These are phyloP conservation scores for Serendipita vermifera DNA, from an alignment of 768 basidiomycete species.

Conservation along the genomic window DNA sequence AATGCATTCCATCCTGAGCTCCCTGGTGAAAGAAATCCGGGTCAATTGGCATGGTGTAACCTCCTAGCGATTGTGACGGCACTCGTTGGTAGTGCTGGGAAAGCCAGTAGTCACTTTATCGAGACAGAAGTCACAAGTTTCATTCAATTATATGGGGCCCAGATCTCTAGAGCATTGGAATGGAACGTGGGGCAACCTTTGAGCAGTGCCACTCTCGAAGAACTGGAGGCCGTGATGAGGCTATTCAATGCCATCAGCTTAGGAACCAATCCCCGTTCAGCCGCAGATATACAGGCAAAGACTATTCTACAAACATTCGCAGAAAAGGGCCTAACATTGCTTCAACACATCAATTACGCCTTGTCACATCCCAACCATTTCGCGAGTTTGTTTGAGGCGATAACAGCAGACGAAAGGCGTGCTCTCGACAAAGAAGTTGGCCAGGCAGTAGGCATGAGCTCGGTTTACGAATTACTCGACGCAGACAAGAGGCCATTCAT, in stretches of 20 bases:
- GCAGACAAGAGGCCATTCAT: conserved; percentile 58
- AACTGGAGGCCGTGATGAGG: conserved; percentile 66
- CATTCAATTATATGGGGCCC: conserved; percentile 71
- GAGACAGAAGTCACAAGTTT: conserved; percentile 77
- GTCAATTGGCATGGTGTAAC: conserved; percentile 68
- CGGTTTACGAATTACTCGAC: conserved; percentile 39
- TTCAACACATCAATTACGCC: conserved; percentile 83
- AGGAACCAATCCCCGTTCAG: conserved; percentile 35
- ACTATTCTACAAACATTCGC: conserved; percentile 60
- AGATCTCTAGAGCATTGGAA: conserved; percentile 59
- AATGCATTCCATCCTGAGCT: conserved; percentile 54
- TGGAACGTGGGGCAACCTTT: conserved; percentile 75
- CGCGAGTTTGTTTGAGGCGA: conserved; percentile 64
- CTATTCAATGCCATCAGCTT: conserved; percentile 64
- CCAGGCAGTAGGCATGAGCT: conserved; percentile 22
- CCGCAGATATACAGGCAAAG: conserved; percentile 38
- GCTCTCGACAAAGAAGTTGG: conserved; percentile 49
- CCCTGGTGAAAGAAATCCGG: conserved; percentile 63
- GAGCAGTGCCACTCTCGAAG: conserved; percentile 64
- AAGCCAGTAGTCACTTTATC: conserved; percentile 51
- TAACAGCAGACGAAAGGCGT: conserved; percentile 59
- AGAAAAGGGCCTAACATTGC: conserved; percentile 50
- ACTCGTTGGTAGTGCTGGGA: conserved; percentile 49
- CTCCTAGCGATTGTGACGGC: conserved; percentile 72
- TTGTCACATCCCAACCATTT: conserved; percentile 85